These are phyloP conservation scores for Ascosphaera pollenicola DNA, from an alignment of 2,329 filamentous ascomycete species.

Conservation along the genomic window DNA sequence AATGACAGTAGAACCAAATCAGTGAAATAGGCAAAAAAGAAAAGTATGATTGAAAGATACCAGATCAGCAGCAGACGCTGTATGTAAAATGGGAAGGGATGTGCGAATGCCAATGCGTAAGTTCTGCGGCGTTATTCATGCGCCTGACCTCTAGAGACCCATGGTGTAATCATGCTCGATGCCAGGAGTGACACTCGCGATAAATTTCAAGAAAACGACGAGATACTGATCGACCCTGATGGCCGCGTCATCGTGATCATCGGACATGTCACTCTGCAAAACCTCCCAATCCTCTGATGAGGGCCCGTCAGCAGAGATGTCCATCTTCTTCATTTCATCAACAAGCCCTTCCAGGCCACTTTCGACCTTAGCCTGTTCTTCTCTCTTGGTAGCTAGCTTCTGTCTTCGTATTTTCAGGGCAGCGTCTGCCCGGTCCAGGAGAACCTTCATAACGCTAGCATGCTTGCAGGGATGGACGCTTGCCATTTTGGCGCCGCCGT, in stretches of 20 bases:
- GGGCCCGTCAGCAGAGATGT: conserved; percentile 32
- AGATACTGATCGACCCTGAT: conserved; percentile 30
- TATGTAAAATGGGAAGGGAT: not conserved
- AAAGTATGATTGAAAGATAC: too few relatives aligned
- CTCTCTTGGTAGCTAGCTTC: conserved; percentile 35
- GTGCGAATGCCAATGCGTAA: too few relatives aligned
- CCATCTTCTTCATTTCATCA: conserved; percentile 47
- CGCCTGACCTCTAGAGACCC: conserved; percentile 42
- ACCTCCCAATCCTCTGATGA: conserved; percentile 43
- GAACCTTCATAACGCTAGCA: conserved; percentile 91
- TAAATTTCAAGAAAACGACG: conserved; percentile 38
- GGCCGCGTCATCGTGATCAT: conserved; percentile 23
- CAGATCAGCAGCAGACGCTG: not conserved
- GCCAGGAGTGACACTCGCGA: conserved; percentile 77
- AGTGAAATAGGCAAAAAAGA: too few relatives aligned
- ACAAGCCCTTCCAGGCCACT: conserved; percentile 67
- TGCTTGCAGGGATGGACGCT: conserved; percentile 95
- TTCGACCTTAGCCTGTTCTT: conserved; percentile 24
- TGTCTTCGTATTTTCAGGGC: conserved; percentile 73
- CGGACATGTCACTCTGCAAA: conserved; percentile 27
- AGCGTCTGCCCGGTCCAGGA: conserved; percentile 85
- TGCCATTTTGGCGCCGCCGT: conserved; percentile 81
- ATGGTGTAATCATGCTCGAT: conserved; percentile 98
- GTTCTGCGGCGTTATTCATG: too few relatives aligned
- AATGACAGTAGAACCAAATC: too few relatives aligned